Evolutionary conservation across 805 yeast species (phyloP).

Genomic region (Lipomyces oligophaga): DNA sequence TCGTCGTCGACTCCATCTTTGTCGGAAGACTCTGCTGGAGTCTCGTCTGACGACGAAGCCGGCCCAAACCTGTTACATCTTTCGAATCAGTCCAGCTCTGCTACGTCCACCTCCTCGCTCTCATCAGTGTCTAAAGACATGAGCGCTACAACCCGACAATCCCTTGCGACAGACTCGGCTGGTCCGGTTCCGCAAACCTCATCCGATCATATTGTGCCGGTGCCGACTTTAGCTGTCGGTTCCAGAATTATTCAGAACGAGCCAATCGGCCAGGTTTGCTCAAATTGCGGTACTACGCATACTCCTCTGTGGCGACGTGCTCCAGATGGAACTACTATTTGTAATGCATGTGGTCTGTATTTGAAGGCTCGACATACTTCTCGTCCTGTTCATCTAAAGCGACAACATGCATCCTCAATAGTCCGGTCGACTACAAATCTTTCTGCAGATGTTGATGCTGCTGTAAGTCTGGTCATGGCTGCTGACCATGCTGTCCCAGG

Average conservation of each 20-base stretch:
- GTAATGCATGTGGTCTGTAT: constrained; percentile 94
- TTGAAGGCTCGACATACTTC: constrained; percentile 56
- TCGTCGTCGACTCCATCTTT: background rate
- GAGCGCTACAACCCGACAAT: too few relatives aligned
- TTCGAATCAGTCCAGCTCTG: too few relatives aligned
- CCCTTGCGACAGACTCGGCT: too few relatives aligned
- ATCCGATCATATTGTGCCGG: too few relatives aligned
- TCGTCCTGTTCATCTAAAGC: constrained; percentile 62
- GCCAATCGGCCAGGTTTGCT: constrained; percentile 52
- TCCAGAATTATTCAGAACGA: too few relatives aligned
- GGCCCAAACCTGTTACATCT: too few relatives aligned
- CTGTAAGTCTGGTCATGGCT: background rate
- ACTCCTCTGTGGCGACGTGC: constrained; percentile 96
- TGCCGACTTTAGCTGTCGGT: too few relatives aligned
- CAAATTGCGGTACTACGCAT: constrained; percentile 85
- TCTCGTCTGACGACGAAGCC: too few relatives aligned
- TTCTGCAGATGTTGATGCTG: constrained; percentile 1
- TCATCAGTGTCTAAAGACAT: too few relatives aligned
- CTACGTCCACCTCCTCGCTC: too few relatives aligned
- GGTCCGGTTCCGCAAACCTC: too few relatives aligned
- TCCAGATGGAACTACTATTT: constrained; percentile 83
- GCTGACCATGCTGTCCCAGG: constrained; percentile 39
- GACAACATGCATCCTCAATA: constrained; percentile 30
- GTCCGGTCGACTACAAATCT: constrained; percentile 1
- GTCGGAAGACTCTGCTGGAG: too few relatives aligned